Evolutionary conservation across 306 rosid genomes (phyloP).

Genomic region (Rosa multiflora): DNA sequence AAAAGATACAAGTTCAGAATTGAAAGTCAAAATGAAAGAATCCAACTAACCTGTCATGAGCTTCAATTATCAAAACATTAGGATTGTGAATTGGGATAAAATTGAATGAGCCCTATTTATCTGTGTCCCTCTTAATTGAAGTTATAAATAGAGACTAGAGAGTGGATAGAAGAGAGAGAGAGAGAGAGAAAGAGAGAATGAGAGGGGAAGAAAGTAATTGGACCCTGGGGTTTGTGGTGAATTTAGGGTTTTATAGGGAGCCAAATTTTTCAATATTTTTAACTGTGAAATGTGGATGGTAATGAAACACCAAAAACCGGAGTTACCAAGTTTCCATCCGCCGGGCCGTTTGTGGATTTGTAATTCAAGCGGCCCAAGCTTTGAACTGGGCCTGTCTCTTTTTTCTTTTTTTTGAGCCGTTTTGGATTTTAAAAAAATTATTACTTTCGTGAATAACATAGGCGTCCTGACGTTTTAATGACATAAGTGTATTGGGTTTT

Average conservation of each 20-base stretch:
- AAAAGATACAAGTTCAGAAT: neutral
- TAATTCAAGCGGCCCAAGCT: too few relatives aligned
- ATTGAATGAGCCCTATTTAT: neutral
- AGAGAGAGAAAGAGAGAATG: slow-evolving; percentile 23
- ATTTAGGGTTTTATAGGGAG: slow-evolving; percentile 25
- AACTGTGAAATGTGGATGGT: slow-evolving; percentile 18
- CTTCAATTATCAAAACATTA: neutral
- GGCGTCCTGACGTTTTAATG: too few relatives aligned
- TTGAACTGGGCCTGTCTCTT: neutral
- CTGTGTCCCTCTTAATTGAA: slow-evolving; percentile 4
- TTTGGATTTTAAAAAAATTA: too few relatives aligned
- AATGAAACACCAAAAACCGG: slow-evolving; percentile 7
- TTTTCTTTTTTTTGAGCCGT: neutral
- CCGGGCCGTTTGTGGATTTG: neutral
- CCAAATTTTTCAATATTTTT: neutral
- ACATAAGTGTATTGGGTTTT: too few relatives aligned
- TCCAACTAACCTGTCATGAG: slow-evolving; percentile 18
- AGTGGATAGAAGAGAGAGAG: slow-evolving; percentile 14
- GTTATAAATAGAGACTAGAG: slow-evolving; percentile 2
- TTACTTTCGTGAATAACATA: too few relatives aligned
- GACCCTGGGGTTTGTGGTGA: slow-evolving; percentile 9
- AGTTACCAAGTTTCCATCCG: too few relatives aligned
- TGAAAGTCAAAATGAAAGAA: slow-evolving; percentile 1
- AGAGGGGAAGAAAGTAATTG: neutral
- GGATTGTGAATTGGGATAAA: neutral